These are phyloP conservation scores for Nicotiana noctiflora DNA, from an alignment of 257 asterid genomes.

Conservation along the genomic window DNA sequence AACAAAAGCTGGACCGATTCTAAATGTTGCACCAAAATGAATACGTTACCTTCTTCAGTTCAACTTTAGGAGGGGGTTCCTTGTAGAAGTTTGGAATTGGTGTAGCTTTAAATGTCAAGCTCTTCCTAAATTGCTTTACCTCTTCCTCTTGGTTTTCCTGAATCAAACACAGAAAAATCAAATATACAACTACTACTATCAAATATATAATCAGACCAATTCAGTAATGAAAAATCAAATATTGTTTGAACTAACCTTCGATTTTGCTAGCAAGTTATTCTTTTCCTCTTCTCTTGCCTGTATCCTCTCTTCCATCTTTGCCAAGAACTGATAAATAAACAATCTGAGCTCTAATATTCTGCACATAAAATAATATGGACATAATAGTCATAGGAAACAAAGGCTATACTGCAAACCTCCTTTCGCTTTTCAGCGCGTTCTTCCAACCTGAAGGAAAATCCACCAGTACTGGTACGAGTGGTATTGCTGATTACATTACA, in stretches of 20 bases:
- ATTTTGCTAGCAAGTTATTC: slow-evolving; percentile 55
- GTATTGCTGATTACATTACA: slow-evolving; percentile 31
- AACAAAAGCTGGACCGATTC: background rate
- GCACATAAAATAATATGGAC: background rate
- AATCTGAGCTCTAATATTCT: background rate
- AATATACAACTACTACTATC: too few relatives aligned
- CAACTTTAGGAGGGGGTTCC: slow-evolving; percentile 74
- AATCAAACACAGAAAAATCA: background rate
- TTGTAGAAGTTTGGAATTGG: slow-evolving; percentile 93
- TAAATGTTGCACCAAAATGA: background rate
- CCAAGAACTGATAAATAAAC: slow-evolving; percentile 47
- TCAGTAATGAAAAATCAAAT: background rate
- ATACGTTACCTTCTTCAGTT: slow-evolving; percentile 66
- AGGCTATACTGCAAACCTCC: slow-evolving; percentile 10
- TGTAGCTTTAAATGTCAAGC: slow-evolving; percentile 75
- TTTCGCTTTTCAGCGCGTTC: slow-evolving; percentile 57
- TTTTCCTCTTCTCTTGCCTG: slow-evolving; percentile 80
- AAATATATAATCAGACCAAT: background rate
- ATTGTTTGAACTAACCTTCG: slow-evolving; percentile 44
- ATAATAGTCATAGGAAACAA: background rate
- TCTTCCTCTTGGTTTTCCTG: slow-evolving; percentile 81
- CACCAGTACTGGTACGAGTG: slow-evolving; percentile 36
- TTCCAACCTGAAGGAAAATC: slow-evolving; percentile 65
- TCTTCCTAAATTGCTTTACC: slow-evolving; percentile 70
- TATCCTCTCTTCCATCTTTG: slow-evolving; percentile 79